A percentile compares a stretch with the other conserved stretches of the same genome.
Evolutionary conservation across 1,284 basidiomycete genomes (phyloP).

Genomic region (Pulveroboletus sp.): DNA sequence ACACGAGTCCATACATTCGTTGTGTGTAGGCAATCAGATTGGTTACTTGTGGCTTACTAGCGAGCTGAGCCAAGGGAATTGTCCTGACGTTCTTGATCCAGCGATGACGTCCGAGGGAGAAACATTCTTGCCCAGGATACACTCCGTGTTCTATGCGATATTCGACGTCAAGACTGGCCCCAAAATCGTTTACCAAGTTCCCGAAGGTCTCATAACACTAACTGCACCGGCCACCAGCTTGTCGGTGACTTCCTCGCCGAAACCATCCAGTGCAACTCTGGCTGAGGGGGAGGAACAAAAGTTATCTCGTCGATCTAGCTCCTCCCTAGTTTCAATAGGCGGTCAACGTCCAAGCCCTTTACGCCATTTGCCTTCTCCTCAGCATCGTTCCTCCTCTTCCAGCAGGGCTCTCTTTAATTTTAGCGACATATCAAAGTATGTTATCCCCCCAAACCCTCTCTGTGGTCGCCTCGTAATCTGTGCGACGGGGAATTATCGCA

Average conservation of each 20-base stretch:
- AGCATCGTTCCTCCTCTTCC: conserved; percentile 50
- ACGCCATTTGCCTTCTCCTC: conserved; percentile 47
- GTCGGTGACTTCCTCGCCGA: conserved; percentile 45
- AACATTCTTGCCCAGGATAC: conserved; percentile 77
- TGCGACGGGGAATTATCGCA: conserved; percentile 70
- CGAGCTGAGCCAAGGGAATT: background rate
- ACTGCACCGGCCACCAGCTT: conserved; percentile 33
- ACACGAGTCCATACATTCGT: too few species aligned
- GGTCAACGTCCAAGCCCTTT: conserved; percentile 45
- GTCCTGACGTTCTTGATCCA: background rate
- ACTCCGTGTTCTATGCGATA: conserved; percentile 85
- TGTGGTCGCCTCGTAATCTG: conserved; percentile 89
- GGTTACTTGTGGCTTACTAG: background rate
- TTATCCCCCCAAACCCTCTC: conserved; percentile 86
- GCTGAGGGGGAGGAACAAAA: conserved; percentile 41
- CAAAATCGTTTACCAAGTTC: conserved; percentile 87
- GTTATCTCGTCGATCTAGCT: conserved; percentile 48
- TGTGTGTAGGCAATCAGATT: too few species aligned
- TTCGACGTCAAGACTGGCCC: conserved; percentile 84
- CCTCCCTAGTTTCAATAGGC: conserved; percentile 46
- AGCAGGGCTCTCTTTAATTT: conserved; percentile 82
- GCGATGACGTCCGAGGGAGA: conserved; percentile 53
- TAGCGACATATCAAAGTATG: conserved; percentile 87
- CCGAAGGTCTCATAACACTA: conserved; percentile 76
- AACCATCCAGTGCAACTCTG: conserved; percentile 47